phyloP scores from a whole-genome alignment of 352 stramenopile species.

The Pseudoperonospora humuli region DNA sequence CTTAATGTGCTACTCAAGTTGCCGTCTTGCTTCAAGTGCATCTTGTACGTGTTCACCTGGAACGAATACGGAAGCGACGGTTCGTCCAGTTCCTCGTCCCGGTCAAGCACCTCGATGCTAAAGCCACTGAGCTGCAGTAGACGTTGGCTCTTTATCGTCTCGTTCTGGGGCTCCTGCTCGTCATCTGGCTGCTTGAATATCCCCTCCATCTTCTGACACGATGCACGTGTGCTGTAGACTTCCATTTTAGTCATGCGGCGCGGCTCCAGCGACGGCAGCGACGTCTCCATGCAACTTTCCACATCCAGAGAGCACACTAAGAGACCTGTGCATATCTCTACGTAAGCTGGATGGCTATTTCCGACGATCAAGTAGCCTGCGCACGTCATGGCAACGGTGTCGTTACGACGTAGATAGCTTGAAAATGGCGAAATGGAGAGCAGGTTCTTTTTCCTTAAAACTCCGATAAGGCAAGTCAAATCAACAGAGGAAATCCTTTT shows the following conservation, averaged over 20 bases:
- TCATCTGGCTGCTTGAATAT: slow-evolving; percentile 15
- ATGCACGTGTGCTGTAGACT: slow-evolving; percentile 6
- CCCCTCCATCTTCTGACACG: slow-evolving; percentile 25
- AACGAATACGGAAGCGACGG: slow-evolving; percentile 47
- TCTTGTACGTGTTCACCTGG: slow-evolving; percentile 57
- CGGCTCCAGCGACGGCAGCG: slow-evolving; percentile 37
- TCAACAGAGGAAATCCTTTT: too few relatives aligned
- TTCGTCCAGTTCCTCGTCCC: slow-evolving; percentile 33
- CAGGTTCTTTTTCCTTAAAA: too few relatives aligned
- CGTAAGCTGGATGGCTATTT: slow-evolving; percentile 43
- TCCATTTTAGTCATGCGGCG: slow-evolving; percentile 34
- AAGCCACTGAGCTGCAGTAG: slow-evolving; percentile 55
- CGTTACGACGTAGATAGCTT: too few relatives aligned
- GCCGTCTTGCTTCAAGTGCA: slow-evolving; percentile 22
- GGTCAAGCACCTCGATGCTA: slow-evolving; percentile 51
- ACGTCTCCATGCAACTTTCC: slow-evolving; percentile 3
- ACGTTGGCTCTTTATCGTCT: slow-evolving; percentile 17
- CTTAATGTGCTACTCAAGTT: slow-evolving; percentile 23
- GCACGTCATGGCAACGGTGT: slow-evolving; percentile 42
- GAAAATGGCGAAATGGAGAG: too few relatives aligned
- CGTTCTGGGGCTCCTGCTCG: slow-evolving; percentile 15
- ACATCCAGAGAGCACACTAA: slow-evolving; percentile 33
- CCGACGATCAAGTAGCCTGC: slow-evolving; percentile 59
- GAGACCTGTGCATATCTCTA: slow-evolving; percentile 50
- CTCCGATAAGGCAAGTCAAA: too few relatives aligned